These are phyloP conservation scores for Malassezia slooffiae DNA, from an alignment of 1,284 basidiomycete species.

Conservation along the genomic window DNA sequence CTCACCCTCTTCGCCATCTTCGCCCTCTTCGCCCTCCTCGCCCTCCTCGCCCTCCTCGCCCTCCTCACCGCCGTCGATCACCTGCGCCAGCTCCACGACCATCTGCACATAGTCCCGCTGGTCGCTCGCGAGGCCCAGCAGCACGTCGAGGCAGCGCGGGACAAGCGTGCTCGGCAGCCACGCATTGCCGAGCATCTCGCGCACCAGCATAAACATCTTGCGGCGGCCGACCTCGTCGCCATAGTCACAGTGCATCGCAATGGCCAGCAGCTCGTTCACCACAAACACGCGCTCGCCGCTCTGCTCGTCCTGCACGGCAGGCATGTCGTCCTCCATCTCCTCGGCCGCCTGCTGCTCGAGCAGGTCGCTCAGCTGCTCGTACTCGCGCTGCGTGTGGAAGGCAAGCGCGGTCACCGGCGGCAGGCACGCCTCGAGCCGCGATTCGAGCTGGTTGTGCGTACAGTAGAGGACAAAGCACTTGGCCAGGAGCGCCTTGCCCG, in stretches of 20 bases:
- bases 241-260: conserved; percentile 77
- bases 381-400: conserved; percentile 65
- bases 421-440: conserved; percentile 61
- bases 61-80: conserved; percentile 34
- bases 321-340: conserved; percentile 18
- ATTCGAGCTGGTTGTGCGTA: conserved; percentile 55
- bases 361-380: conserved; percentile 20
- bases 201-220: conserved; percentile 61
- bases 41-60: conserved; percentile 19
- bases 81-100: conserved; percentile 80
- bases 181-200: conserved; percentile 59
- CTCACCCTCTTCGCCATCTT: conserved; percentile 21
- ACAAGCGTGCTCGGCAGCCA: conserved; percentile 68
- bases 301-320: conserved; percentile 9
- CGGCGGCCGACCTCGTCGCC: conserved; percentile 86
- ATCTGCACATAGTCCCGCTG: conserved; percentile 86
- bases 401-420: conserved; percentile 84
- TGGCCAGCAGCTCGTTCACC: conserved; percentile 66
- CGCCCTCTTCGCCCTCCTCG: conserved; percentile 32
- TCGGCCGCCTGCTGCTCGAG: conserved; percentile 27
- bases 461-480: conserved; percentile 77
- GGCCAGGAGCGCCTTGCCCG: conserved; percentile 71
- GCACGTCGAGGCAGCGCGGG: conserved; percentile 70
- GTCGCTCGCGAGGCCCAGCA: conserved; percentile 68
- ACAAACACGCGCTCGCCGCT: conserved; percentile 56